Conservation (phyloP, 768 basidiomycete species). For the Cantharellus anzutake region DNA sequence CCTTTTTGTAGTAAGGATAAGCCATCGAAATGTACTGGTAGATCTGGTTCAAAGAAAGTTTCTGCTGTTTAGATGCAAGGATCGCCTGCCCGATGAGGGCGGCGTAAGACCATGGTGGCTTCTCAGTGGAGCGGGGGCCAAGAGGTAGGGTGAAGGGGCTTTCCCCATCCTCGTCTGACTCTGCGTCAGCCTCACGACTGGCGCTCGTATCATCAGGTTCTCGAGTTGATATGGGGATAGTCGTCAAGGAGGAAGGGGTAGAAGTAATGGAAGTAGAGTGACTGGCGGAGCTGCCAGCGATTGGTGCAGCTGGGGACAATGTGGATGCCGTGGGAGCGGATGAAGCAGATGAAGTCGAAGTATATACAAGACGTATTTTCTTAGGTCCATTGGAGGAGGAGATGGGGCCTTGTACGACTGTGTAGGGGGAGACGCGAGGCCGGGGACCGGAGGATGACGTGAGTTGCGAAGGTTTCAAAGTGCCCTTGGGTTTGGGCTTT, state of each 20-base stretch:
- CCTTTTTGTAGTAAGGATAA: constrained; percentile 83
- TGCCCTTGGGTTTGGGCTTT: too few species aligned
- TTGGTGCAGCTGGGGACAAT: too few species aligned
- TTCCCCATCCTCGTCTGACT: not conserved
- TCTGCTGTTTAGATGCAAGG: constrained; percentile 61
- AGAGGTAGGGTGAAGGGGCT: constrained; percentile 64
- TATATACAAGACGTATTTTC: too few species aligned
- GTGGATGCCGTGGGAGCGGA: too few species aligned
- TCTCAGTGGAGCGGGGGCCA: constrained; percentile 60
- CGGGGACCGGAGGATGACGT: too few species aligned
- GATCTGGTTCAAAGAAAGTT: constrained; percentile 85
- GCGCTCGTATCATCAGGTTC: constrained; percentile 5
- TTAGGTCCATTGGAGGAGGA: too few species aligned
- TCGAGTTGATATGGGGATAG: not conserved
- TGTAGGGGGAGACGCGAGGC: too few species aligned
- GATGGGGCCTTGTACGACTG: too few species aligned
- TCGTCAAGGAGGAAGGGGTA: not conserved
- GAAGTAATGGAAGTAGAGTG: not conserved
- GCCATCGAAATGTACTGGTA: constrained; percentile 91
- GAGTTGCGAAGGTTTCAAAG: too few species aligned
- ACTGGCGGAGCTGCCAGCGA: too few species aligned
- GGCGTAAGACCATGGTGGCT: constrained; percentile 83
- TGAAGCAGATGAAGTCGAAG: too few species aligned
- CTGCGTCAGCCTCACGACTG: not conserved
- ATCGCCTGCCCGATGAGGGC: constrained; percentile 93